Evolutionary conservation across 768 basidiomycete species (phyloP).

Genomic region (Kwoniella botswanensis): DNA sequence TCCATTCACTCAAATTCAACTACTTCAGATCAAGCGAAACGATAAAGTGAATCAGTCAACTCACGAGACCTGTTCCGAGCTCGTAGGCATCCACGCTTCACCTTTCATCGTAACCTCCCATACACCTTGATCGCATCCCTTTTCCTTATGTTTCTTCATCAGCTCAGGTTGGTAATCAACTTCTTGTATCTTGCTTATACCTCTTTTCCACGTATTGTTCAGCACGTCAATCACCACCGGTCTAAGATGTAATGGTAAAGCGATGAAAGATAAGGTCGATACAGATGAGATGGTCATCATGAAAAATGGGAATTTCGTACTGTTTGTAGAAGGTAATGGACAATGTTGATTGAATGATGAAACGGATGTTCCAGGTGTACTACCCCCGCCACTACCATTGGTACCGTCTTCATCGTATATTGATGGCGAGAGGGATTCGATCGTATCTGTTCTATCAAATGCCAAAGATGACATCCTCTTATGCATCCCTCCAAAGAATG

Average conservation of each 20-base stretch:
- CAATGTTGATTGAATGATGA: conserved; percentile 44
- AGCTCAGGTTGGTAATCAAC: conserved; percentile 49
- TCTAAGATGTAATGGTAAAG: conserved; percentile 42
- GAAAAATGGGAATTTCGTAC: conserved; percentile 44
- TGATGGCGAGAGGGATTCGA: conserved; percentile 13
- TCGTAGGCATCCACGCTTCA: conserved; percentile 45
- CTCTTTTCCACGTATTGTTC: conserved; percentile 40
- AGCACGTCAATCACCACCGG: conserved; percentile 40
- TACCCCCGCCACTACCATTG: neutral
- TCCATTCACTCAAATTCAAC: neutral
- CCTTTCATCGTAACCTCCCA: conserved; percentile 49
- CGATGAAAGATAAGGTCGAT: conserved; percentile 48
- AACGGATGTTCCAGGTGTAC: conserved; percentile 46
- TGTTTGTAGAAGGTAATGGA: conserved; percentile 35
- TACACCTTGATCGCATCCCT: conserved; percentile 49
- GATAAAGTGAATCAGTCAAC: conserved; percentile 8
- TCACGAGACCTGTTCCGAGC: conserved; percentile 47
- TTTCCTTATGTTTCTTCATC: conserved; percentile 45
- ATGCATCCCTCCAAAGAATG: conserved; percentile 19
- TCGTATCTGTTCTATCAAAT: conserved; percentile 38
- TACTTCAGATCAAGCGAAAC: neutral
- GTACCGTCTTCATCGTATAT: neutral
- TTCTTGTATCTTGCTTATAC: conserved; percentile 34
- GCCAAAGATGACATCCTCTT: conserved; percentile 30
- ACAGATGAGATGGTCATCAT: conserved; percentile 42